Evolutionary conservation across 1,284 basidiomycete species (phyloP), one percentile per base, ranked within the genome.

Genomic region (Hortiboletus rubellus): DNA sequence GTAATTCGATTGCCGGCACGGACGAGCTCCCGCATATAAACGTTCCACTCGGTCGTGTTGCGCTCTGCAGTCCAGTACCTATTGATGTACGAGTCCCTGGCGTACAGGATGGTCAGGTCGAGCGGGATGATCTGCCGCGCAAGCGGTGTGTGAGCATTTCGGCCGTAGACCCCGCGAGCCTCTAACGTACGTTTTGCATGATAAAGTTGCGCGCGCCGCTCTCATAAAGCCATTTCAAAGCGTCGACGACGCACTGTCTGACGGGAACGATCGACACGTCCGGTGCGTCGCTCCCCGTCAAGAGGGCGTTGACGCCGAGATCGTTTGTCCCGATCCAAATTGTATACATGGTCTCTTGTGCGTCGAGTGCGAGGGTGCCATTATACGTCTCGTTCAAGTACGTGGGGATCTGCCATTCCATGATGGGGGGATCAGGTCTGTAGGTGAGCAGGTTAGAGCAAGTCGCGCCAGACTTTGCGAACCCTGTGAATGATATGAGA

Each of bases 271-370:
- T 63, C 6, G 76, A 79, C 9, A 77, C 76, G 1, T 71, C 74
- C 0, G 72, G 66, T 0, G 65, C 58, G 50, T 73, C 66, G 6
- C 66, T 59, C 1, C 77, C 78, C 0, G 76, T 78, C 22, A 79
- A 49, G n/a, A 80, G 63, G 27, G 68, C 73, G 31, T 61, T 64
- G 24, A 45, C 72, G 7, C 80, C 80, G 8, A 80, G 66, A 61
- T 79, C 79, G 59, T 80, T 80, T 17, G 79, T 79, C 9, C 79
- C 79, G 54, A 81, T 81, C 80, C 79, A 81, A 8, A 81, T 68
- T n/a, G 77, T 77, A 59, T 77, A 80, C 14, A 80, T 61, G 7
- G 80, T 81, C 47, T 76, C 71, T 10, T 74, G 63, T 0, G 74
- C 58, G 30, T 46, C 46, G 61, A 53, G 74, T 50, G 2, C 64